phyloP scores from a whole-genome alignment of 495 filamentous ascomycete genomes.

The Daldinia childiae region DNA sequence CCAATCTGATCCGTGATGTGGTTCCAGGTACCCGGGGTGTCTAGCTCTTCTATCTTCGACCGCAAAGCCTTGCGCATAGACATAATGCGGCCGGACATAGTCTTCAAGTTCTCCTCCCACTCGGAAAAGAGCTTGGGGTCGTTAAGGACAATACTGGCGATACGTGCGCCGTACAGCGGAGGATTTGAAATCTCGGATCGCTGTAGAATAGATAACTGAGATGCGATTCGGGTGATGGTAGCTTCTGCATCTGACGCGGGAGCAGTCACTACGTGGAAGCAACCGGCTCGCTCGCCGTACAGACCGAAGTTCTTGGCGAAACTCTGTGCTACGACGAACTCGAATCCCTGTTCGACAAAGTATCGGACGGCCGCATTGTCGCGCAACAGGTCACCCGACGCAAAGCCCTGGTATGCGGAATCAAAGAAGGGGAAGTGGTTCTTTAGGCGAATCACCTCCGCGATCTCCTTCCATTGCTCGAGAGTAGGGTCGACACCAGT shows the following conservation, averaged over 20 bases:
- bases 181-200: conserved; percentile 97
- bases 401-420: conserved; percentile 97
- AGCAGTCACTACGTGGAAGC: conserved; percentile 92
- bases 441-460: conserved; percentile 73
- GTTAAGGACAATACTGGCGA: conserved; percentile 85
- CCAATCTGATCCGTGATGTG: conserved; percentile 99
- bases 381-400: conserved; percentile 83
- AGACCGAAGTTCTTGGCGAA: conserved; percentile 99
- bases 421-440: conserved; percentile 99
- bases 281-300: conserved; percentile 94
- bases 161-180: conserved; percentile 89
- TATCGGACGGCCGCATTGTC: conserved; percentile 93
- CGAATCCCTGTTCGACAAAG: conserved; percentile 94
- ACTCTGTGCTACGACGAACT: conserved; percentile 93
- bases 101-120: conserved; percentile 91
- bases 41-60: conserved; percentile 77
- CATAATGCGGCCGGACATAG: conserved; percentile 94
- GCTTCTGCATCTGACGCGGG: conserved; percentile 71
- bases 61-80: conserved; percentile 84
- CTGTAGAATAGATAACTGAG: conserved; percentile 93
- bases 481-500: conserved; percentile 95
- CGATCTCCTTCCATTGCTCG: conserved; percentile 94
- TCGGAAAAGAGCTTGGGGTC: conserved; percentile 83
- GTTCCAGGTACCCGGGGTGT: conserved; percentile 90
- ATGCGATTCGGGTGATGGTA: conserved; percentile 74